Percentiles rank a stretch among this genome's conserved stretches.
Evolutionary conservation across 2,329 filamentous ascomycete genomes (phyloP).

Genomic region (Colletotrichum paranaense): DNA sequence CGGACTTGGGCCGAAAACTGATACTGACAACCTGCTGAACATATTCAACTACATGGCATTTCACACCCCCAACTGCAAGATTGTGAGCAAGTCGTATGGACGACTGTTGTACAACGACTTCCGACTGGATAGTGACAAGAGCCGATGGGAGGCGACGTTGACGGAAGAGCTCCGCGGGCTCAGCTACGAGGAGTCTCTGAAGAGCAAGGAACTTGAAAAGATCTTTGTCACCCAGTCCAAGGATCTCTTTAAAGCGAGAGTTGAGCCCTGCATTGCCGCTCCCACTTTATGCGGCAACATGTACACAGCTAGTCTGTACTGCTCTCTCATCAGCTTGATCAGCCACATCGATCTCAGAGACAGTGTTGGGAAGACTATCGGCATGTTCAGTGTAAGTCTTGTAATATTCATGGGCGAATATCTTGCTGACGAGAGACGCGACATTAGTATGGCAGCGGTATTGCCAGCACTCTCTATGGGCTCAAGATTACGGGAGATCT

Average conservation of each 20-base stretch:
- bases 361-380: conserved; percentile 10
- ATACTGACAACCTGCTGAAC: conserved; percentile 65
- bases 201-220: conserved; percentile 16
- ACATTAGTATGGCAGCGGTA: conserved; percentile 5
- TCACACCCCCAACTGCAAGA: conserved; percentile 20
- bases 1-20: conserved; percentile 17
- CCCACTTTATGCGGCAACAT: conserved; percentile 51
- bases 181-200: conserved; percentile 1
- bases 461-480: conserved; percentile 20
- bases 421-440: background rate
- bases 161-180: background rate
- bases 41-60: conserved; percentile 81
- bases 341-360: conserved; percentile 54
- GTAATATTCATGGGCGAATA: too few relatives aligned
- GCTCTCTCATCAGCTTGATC: conserved; percentile 64
- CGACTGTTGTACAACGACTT: conserved; percentile 13
- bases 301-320: conserved; percentile 69
- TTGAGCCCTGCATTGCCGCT: conserved; percentile 8
- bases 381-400: conserved; percentile 25
- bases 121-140: background rate
- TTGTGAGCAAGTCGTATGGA: conserved; percentile 16
- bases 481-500: conserved; percentile 23
- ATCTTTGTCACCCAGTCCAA: background rate
- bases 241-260: background rate
- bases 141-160: too few relatives aligned